These are phyloP conservation scores for Wickerhamiella musiphila DNA, from an alignment of 805 yeast species.

Conservation along the genomic window DNA sequence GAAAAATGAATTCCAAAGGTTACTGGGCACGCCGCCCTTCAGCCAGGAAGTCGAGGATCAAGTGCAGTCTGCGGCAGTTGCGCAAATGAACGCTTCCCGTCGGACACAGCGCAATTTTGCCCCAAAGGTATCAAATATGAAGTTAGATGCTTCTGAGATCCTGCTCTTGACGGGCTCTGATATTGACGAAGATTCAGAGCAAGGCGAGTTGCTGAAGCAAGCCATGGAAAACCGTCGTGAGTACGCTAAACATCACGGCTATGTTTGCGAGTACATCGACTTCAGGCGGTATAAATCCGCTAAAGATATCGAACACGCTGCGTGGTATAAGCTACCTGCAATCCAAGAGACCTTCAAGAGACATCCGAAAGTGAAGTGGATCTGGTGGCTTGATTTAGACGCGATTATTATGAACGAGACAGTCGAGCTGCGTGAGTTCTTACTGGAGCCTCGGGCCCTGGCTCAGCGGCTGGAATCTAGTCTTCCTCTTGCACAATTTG, in stretches of 20 bases:
- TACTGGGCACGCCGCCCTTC: too few relatives aligned
- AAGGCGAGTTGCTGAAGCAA: background rate
- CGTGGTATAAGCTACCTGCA: conserved; percentile 23
- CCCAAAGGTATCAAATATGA: too few relatives aligned
- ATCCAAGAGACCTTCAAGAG: conserved; percentile 17
- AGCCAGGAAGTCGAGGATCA: too few relatives aligned
- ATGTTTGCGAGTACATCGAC: conserved; percentile 17
- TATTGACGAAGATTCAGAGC: background rate
- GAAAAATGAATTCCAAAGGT: too few relatives aligned
- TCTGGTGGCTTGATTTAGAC: conserved; percentile 25
- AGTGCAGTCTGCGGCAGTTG: too few relatives aligned
- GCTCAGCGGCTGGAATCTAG: conserved; percentile 13
- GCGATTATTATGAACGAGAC: conserved; percentile 21
- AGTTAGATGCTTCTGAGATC: too few relatives aligned
- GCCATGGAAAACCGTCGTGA: conserved; percentile 17
- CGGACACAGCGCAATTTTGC: too few relatives aligned
- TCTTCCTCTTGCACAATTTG: conserved; percentile 11
- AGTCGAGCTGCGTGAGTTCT: conserved; percentile 16
- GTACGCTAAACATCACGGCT: conserved; percentile 21
- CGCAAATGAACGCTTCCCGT: too few relatives aligned
- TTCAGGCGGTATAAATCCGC: conserved; percentile 11
- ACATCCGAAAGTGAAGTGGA: conserved; percentile 23
- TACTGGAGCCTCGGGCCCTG: conserved; percentile 17
- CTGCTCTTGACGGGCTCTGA: background rate
- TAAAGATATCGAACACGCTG: conserved; percentile 9